These are phyloP conservation scores for Tetracladium setigerum DNA, from an alignment of 495 filamentous ascomycete genomes.

Conservation along the genomic window DNA sequence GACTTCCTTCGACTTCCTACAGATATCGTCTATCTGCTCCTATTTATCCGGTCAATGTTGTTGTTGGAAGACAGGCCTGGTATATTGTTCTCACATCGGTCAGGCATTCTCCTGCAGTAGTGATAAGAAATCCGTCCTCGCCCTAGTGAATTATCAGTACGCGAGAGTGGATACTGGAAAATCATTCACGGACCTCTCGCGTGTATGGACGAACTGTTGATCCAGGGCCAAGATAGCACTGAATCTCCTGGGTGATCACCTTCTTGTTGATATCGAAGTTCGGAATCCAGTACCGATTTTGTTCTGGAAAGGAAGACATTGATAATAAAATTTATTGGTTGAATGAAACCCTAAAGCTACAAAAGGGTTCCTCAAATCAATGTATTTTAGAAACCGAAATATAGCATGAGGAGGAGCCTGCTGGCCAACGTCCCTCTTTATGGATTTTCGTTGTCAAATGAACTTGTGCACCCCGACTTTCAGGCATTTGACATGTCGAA, in stretches of 20 bases:
- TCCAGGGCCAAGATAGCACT: constrained; percentile 47
- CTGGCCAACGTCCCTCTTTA: no score
- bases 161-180: constrained; percentile 3
- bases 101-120: constrained; percentile 43
- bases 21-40: constrained; percentile 54
- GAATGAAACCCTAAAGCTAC: constrained; percentile 6
- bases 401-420: no score
- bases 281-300: constrained; percentile 50
- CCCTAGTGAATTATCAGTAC: constrained; percentile 34
- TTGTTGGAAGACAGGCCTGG: not conserved
- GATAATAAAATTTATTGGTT: constrained; percentile 5
- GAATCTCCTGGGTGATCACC: constrained; percentile 48
- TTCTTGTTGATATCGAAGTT: constrained; percentile 49
- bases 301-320: constrained; percentile 13
- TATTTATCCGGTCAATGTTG: constrained; percentile 19
- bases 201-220: constrained; percentile 46
- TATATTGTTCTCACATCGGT: constrained; percentile 39
- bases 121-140: constrained; percentile 49
- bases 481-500: no score
- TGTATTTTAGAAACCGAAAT: no score
- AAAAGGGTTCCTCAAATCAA: constrained; percentile 6
- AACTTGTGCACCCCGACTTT: no score
- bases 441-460: no score
- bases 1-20: constrained; percentile 45
- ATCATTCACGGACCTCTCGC: constrained; percentile 32